These are phyloP conservation scores for Termitomyces sp. DNA, from an alignment of 768 basidiomycete genomes.

Conservation along the genomic window DNA sequence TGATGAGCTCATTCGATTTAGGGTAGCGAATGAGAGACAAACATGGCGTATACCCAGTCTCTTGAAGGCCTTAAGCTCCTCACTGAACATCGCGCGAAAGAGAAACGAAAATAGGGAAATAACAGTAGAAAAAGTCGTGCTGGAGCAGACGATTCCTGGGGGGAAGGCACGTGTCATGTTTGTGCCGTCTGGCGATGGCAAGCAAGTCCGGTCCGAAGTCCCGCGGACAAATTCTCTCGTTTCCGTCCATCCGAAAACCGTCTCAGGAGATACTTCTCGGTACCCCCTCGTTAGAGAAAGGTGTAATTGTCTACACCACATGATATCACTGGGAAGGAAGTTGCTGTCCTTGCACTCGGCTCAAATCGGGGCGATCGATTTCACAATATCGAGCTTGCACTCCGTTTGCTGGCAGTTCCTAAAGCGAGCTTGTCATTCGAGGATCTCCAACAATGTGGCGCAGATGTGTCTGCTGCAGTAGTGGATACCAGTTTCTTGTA, in stretches of 20 bases:
- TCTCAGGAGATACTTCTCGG: too few relatives aligned
- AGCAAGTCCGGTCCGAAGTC: slow-evolving; percentile 3
- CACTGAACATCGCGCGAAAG: slow-evolving; percentile 49
- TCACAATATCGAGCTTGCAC: slow-evolving; percentile 71
- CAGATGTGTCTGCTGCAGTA: slow-evolving; percentile 31
- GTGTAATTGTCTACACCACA: not conserved
- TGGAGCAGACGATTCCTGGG: too few relatives aligned
- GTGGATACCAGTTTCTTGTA: slow-evolving; percentile 87
- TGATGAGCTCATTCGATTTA: slow-evolving; percentile 30
- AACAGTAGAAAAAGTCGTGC: too few relatives aligned
- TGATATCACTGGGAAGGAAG: slow-evolving; percentile 13
- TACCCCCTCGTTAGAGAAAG: not conserved
- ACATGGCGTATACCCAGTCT: slow-evolving; percentile 76
- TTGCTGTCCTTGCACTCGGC: slow-evolving; percentile 75
- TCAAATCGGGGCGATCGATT: slow-evolving; percentile 89
- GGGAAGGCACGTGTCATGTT: slow-evolving; percentile 14
- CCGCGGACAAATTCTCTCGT: not conserved
- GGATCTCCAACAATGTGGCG: slow-evolving; percentile 8
- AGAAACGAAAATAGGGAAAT: too few relatives aligned
- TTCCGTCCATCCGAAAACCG: not conserved
- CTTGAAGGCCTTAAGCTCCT: too few relatives aligned
- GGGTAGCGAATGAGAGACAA: slow-evolving; percentile 37
- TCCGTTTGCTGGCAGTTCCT: slow-evolving; percentile 62
- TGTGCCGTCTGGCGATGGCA: too few relatives aligned
- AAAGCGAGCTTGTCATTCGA: slow-evolving; percentile 18